Conservation (phyloP, 75 land plant species). For the Selaginella moellendorffii region DNA sequence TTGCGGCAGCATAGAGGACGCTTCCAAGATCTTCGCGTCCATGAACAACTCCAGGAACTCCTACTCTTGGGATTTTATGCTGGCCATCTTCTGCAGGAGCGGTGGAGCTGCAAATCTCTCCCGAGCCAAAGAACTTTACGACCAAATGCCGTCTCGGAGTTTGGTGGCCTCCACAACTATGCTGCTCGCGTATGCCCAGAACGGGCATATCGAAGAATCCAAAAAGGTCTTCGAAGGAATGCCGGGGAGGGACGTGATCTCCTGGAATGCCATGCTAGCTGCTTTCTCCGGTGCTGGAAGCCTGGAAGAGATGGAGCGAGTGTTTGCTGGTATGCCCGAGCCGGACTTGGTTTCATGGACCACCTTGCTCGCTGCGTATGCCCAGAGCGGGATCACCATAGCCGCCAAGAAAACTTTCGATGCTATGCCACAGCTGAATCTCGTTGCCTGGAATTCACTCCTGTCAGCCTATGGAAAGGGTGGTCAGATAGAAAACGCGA, state of each 20-base stretch:
- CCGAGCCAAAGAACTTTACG: conserved; percentile 1
- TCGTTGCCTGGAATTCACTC: not conserved
- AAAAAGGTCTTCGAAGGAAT: not conserved
- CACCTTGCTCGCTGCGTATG: conserved; percentile 2
- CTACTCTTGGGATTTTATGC: conserved; percentile 1
- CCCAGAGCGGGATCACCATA: not conserved
- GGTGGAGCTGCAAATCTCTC: conserved; percentile 1
- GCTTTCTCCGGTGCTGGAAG: conserved; percentile 2
- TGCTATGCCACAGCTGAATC: not conserved
- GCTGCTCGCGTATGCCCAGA: conserved; percentile 1
- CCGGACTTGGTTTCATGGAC: not conserved
- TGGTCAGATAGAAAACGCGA: conserved; percentile 1
- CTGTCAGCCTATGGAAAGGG: not conserved
- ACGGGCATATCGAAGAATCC: conserved; percentile 1
- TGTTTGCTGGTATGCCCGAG: not conserved
- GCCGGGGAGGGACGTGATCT: conserved; percentile 2
- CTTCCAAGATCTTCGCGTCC: conserved; percentile 1
- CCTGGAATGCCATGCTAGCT: conserved; percentile 1
- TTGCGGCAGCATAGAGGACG: not conserved
- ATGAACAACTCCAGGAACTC: not conserved
- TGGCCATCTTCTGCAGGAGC: conserved; percentile 2
- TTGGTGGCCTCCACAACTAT: not conserved
- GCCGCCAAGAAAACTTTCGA: conserved; percentile 1
- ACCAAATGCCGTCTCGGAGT: conserved; percentile 1
- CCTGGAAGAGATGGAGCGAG: conserved; percentile 2